These are phyloP conservation scores for Fusarium brevicatenulatum DNA, from an alignment of 2,329 filamentous ascomycete species.

Conservation along the genomic window DNA sequence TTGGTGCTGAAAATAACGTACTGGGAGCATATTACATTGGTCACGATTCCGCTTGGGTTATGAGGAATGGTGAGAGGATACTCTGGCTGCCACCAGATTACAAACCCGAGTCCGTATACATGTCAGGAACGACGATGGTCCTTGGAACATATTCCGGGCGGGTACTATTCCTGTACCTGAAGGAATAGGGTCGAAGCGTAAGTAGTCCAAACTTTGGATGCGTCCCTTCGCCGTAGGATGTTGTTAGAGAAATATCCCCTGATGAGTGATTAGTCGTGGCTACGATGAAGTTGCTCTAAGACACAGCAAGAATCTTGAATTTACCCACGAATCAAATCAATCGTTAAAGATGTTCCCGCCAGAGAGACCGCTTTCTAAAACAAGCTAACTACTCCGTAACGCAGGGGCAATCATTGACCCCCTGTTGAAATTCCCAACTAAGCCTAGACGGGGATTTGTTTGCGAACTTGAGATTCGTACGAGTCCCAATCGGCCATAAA, in stretches of 20 bases:
- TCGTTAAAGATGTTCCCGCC: neutral
- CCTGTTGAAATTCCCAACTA: neutral
- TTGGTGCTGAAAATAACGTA: neutral
- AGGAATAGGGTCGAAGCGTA: neutral
- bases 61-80: fast-evolving
- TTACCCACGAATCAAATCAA: neutral
- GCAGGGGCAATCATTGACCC: neutral
- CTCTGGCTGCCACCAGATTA: neutral
- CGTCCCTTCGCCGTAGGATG: no score
- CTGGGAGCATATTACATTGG: neutral
- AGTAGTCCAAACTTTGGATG: no score
- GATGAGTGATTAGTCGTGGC: neutral
- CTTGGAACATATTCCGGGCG: neutral
- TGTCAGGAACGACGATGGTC: neutral
- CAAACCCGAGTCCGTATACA: fast-evolving
- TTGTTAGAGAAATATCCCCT: neutral
- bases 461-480: neutral
- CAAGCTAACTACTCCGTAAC: neutral
- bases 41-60: fast-evolving
- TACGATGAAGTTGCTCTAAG: neutral
- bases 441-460: neutral
- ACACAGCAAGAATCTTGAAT: neutral
- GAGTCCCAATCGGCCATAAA: no score
- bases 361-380: neutral
- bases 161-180: neutral